phyloP scores from a whole-genome alignment of 1,139 yeast genomes.

The Suhomyces atakaporum region DNA sequence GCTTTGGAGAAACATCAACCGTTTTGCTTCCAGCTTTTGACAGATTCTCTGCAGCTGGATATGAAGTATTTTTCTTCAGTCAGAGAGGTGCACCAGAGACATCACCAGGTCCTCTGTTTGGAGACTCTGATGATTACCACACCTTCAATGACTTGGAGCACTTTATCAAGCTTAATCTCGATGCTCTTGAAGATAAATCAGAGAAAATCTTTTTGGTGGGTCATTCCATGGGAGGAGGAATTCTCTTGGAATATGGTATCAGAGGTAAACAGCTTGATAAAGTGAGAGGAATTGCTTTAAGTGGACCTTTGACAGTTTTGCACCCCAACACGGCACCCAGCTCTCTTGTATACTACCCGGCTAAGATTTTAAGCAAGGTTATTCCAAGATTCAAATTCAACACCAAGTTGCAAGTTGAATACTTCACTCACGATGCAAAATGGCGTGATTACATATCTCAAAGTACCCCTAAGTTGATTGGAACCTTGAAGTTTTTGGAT shows the following conservation, averaged over 20 bases:
- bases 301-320: slow-evolving; percentile 68
- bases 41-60: slow-evolving; percentile 58
- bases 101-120: slow-evolving; percentile 57
- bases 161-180: slow-evolving; percentile 47
- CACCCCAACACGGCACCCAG: slow-evolving; percentile 64
- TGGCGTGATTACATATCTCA: slow-evolving; percentile 47
- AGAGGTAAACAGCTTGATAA: slow-evolving; percentile 59
- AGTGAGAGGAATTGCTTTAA: slow-evolving; percentile 57
- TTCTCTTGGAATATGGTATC: slow-evolving; percentile 70
- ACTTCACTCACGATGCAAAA: slow-evolving; percentile 55
- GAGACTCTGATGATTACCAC: slow-evolving; percentile 64
- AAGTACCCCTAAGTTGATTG: slow-evolving; percentile 45
- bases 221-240: slow-evolving; percentile 97
- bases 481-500: slow-evolving; percentile 44
- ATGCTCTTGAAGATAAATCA: slow-evolving; percentile 21
- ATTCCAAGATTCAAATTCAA: slow-evolving; percentile 59
- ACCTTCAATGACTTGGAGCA: slow-evolving; percentile 71
- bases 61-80: slow-evolving; percentile 75
- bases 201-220: slow-evolving; percentile 67
- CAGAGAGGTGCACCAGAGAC: slow-evolving; percentile 91
- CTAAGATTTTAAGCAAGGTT: slow-evolving; percentile 50
- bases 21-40: slow-evolving; percentile 64
- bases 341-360: slow-evolving; percentile 41
- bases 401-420: slow-evolving; percentile 55
- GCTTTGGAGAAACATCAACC: slow-evolving; percentile 69